Evolutionary conservation across 352 stramenopile species (phyloP).

Genomic region (Phytophthora tentaculata): DNA sequence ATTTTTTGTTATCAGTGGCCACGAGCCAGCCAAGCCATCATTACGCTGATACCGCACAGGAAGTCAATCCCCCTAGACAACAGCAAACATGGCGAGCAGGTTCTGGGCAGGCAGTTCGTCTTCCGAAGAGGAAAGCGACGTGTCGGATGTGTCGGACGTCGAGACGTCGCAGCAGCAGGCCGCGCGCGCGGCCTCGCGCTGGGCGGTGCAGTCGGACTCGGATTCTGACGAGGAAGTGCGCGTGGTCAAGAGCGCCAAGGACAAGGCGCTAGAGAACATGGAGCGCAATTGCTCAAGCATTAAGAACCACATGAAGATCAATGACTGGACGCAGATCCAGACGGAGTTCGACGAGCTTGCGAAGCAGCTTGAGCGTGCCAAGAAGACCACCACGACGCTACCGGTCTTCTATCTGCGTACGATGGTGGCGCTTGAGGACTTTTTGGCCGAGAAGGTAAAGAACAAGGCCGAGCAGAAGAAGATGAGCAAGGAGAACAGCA

Average conservation of each 20-base stretch:
- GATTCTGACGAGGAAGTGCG: slow-evolving; percentile 89
- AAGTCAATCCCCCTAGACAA: slow-evolving; percentile 14
- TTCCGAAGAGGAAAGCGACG: slow-evolving; percentile 81
- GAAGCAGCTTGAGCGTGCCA: slow-evolving; percentile 92
- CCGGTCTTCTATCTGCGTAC: slow-evolving; percentile 94
- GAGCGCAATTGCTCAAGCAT: slow-evolving; percentile 73
- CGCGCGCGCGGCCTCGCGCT: slow-evolving; percentile 74
- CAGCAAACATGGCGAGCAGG: slow-evolving; percentile 71
- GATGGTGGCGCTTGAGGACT: slow-evolving; percentile 94
- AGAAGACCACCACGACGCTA: slow-evolving; percentile 87
- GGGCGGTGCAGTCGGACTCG: slow-evolving; percentile 85
- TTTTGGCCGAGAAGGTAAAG: slow-evolving; percentile 91
- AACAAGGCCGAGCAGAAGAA: slow-evolving; percentile 98
- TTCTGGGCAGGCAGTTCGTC: slow-evolving; percentile 87
- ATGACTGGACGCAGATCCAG: slow-evolving; percentile 96
- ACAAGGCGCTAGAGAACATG: slow-evolving; percentile 85
- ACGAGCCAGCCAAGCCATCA: slow-evolving; percentile 21
- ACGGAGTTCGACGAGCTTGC: slow-evolving; percentile 93
- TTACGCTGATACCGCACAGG: slow-evolving; percentile 31
- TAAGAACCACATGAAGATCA: slow-evolving; percentile 95
- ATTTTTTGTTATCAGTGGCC: slow-evolving; percentile 10
- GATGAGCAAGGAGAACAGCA: slow-evolving; percentile 96
- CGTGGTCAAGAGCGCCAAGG: slow-evolving; percentile 96
- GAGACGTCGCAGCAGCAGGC: slow-evolving; percentile 79
- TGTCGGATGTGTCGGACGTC: slow-evolving; percentile 77